Evolutionary conservation across 106 monocot genomes (phyloP).

Genomic region (Hemerocallis citrina): DNA sequence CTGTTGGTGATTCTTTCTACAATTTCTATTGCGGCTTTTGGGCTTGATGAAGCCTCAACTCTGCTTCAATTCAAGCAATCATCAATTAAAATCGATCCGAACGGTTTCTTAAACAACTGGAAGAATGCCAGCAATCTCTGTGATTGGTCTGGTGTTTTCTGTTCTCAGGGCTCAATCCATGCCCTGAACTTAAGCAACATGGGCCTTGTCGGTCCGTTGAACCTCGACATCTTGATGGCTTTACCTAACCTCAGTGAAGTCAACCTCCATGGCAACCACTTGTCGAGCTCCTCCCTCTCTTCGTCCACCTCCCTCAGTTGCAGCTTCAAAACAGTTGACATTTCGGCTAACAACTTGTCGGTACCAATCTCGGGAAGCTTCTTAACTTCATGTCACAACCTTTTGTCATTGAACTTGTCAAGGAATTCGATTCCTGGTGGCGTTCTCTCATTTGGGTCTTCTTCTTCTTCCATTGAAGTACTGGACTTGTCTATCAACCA

Average conservation of each 20-base stretch:
- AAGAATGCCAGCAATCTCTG: slow-evolving; percentile 12
- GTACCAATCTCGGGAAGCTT: slow-evolving; percentile 19
- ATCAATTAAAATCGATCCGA: slow-evolving; percentile 27
- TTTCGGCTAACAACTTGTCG: slow-evolving; percentile 59
- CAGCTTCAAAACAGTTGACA: slow-evolving; percentile 34
- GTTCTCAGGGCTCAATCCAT: slow-evolving; percentile 16
- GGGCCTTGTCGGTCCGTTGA: slow-evolving; percentile 23
- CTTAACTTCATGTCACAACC: slow-evolving; percentile 25
- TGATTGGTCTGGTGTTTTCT: slow-evolving; percentile 32
- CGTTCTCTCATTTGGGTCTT: slow-evolving; percentile 25
- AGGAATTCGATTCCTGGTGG: slow-evolving; percentile 40
- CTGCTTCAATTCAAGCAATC: slow-evolving; percentile 33
- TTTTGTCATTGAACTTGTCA: slow-evolving; percentile 46
- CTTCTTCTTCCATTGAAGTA: slow-evolving; percentile 35
- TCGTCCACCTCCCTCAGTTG: slow-evolving; percentile 21
- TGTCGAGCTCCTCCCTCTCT: slow-evolving; percentile 34
- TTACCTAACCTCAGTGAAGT: slow-evolving; percentile 16
- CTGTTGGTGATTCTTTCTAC: background rate
- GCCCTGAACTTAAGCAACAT: slow-evolving; percentile 19
- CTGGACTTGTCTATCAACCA: slow-evolving; percentile 64
- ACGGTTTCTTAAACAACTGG: slow-evolving; percentile 19
- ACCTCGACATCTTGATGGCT: slow-evolving; percentile 17
- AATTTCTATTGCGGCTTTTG: too few species aligned
- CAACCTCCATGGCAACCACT: slow-evolving; percentile 29
- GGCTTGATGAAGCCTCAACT: slow-evolving; percentile 15